phyloP scores from a whole-genome alignment of 1,284 basidiomycete genomes.

The Irpex sp. region DNA sequence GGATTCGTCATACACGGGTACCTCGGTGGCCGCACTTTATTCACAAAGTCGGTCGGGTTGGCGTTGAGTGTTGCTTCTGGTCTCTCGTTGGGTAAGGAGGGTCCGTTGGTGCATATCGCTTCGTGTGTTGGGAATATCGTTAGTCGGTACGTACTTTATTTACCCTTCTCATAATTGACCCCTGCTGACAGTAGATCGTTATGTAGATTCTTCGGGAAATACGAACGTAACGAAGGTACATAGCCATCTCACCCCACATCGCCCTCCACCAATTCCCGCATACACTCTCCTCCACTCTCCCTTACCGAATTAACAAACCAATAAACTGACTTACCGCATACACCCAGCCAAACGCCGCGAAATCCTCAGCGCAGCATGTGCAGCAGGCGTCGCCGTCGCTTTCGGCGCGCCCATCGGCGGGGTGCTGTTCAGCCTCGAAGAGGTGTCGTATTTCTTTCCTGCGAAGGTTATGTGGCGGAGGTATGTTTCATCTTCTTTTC shows the following conservation, averaged over 20 bases:
- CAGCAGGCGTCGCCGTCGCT: constrained; percentile 88
- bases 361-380: constrained; percentile 89
- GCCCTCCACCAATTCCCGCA: too few species aligned
- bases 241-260: too few species aligned
- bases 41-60: constrained; percentile 90
- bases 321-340: too few species aligned
- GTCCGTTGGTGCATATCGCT: constrained; percentile 95
- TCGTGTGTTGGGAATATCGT: constrained; percentile 95
- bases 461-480: constrained; percentile 94
- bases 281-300: too few species aligned
- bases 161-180: too few species aligned
- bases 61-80: constrained; percentile 91
- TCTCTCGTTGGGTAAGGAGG: constrained; percentile 91
- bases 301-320: too few species aligned
- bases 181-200: too few species aligned
- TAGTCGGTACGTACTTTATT: constrained; percentile 45
- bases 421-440: constrained; percentile 88
- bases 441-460: constrained; percentile 95
- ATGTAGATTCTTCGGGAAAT: constrained; percentile 67
- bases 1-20: constrained; percentile 99
- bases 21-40: constrained; percentile 84
- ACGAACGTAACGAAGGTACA: constrained; percentile 91
- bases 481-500: constrained; percentile 33
- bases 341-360: constrained; percentile 81
- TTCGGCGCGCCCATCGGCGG: constrained; percentile 94